Conservation (phyloP, 352 stramenopile species). For the Pythium rishiriense region DNA sequence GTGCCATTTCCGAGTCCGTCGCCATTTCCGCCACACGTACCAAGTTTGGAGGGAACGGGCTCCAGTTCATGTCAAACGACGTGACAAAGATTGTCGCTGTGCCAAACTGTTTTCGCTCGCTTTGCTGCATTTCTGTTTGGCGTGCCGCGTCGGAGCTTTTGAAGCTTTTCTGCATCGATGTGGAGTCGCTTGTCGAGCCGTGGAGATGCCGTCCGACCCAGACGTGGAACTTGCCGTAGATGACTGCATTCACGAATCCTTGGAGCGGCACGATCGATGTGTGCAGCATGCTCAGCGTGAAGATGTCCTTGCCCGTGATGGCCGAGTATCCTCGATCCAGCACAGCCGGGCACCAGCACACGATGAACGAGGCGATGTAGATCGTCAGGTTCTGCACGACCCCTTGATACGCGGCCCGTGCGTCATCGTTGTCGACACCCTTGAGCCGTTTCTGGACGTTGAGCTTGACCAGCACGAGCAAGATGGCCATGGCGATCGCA, state of each 20-base stretch:
- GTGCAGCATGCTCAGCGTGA: slow-evolving; percentile 68
- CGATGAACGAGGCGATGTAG: slow-evolving; percentile 78
- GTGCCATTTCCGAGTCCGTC: too few species aligned
- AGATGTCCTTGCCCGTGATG: slow-evolving; percentile 56
- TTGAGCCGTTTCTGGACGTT: slow-evolving; percentile 75
- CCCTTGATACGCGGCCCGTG: slow-evolving; percentile 71
- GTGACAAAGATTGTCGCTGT: slow-evolving; percentile 80
- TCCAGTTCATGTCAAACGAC: slow-evolving; percentile 84
- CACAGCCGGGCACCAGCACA: slow-evolving; percentile 78
- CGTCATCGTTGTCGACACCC: slow-evolving; percentile 75
- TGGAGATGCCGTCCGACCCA: slow-evolving; percentile 72
- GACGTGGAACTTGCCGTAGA: slow-evolving; percentile 86
- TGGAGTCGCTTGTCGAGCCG: background rate
- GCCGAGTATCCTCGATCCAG: slow-evolving; percentile 61
- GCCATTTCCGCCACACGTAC: slow-evolving; percentile 20
- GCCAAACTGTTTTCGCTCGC: slow-evolving; percentile 61
- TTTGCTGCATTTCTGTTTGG: slow-evolving; percentile 40
- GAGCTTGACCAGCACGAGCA: slow-evolving; percentile 77
- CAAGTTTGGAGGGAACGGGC: slow-evolving; percentile 58
- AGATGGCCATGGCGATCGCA: slow-evolving; percentile 48
- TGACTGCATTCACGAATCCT: slow-evolving; percentile 84
- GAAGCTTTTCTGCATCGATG: slow-evolving; percentile 12
- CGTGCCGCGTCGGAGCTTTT: slow-evolving; percentile 39
- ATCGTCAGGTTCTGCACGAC: slow-evolving; percentile 84
- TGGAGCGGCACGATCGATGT: slow-evolving; percentile 79